Evolutionary conservation across 2,329 filamentous ascomycete species (phyloP).

Genomic region (Alternaria triticina): DNA sequence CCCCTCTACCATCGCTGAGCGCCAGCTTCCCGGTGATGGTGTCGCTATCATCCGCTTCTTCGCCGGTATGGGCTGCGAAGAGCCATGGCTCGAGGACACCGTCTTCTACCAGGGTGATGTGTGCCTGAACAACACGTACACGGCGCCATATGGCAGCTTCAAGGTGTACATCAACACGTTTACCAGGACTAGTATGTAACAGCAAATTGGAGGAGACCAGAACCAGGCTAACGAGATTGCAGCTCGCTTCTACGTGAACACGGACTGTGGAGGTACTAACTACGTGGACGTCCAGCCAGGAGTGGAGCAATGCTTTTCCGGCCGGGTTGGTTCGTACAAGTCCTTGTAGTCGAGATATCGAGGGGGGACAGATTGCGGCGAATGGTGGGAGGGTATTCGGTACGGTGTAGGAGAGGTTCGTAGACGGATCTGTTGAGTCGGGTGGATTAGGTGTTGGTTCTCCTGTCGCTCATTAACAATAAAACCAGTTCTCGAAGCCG

Average conservation of each 20-base stretch:
- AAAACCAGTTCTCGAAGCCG: background rate
- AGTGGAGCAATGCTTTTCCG: background rate
- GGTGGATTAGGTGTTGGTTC: background rate
- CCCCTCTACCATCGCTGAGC: background rate
- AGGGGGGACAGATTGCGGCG: background rate
- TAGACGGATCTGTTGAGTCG: background rate
- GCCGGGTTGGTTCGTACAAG: background rate
- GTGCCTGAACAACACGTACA: background rate
- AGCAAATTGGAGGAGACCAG: background rate
- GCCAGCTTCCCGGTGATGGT: background rate
- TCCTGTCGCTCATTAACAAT: background rate
- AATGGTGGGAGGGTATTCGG: background rate
- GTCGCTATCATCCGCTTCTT: slow-evolving; percentile 8
- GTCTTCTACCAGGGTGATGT: slow-evolving; percentile 4
- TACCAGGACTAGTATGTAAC: background rate
- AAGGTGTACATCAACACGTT: background rate
- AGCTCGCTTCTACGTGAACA: slow-evolving; percentile 7
- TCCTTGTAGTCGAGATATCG: background rate
- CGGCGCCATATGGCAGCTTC: background rate
- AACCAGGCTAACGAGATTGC: background rate
- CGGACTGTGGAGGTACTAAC: background rate
- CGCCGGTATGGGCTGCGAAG: slow-evolving; percentile 2
- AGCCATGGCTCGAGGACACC: slow-evolving; percentile 7
- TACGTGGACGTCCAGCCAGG: background rate
- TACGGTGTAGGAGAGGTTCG: background rate